Percentiles rank a stretch among this genome's conserved stretches.
Conservation (phyloP, 345 rosid genomes). For the Cardiospermum halicacabum region DNA sequence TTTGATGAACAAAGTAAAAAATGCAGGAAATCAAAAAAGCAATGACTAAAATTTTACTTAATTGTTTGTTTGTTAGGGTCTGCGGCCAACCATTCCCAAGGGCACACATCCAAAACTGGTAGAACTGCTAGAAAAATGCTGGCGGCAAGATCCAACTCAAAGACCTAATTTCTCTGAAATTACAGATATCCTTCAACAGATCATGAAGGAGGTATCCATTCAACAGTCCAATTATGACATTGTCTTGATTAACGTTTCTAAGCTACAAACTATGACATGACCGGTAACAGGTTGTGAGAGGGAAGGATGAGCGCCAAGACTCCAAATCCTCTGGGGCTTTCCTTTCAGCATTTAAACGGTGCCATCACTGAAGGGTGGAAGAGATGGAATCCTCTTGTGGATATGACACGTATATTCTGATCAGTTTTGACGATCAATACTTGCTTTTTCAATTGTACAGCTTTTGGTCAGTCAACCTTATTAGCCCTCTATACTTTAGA, state of each 20-base stretch:
- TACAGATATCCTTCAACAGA: slow-evolving; percentile 53
- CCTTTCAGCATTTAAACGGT: slow-evolving; percentile 46
- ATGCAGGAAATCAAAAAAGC: background rate
- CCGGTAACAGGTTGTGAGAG: slow-evolving; percentile 52
- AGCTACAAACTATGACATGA: slow-evolving; percentile 8
- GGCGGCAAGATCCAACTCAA: slow-evolving; percentile 75
- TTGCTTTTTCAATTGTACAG: slow-evolving; percentile 35
- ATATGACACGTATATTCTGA: slow-evolving; percentile 22
- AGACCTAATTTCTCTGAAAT: slow-evolving; percentile 83
- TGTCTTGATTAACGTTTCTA: background rate
- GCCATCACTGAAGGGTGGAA: slow-evolving; percentile 38
- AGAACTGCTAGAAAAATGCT: slow-evolving; percentile 81
- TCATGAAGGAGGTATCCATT: slow-evolving; percentile 60
- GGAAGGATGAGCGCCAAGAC: slow-evolving; percentile 40
- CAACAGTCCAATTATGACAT: background rate
- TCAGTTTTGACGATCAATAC: slow-evolving; percentile 10
- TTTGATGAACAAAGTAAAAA: background rate
- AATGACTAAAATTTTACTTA: background rate
- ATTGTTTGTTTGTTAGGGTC: slow-evolving; percentile 35
- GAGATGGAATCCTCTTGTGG: slow-evolving; percentile 14
- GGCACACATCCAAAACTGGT: slow-evolving; percentile 62
- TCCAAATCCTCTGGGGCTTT: slow-evolving; percentile 38
- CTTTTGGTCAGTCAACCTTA: slow-evolving; percentile 9
- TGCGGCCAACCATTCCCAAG: slow-evolving; percentile 81
- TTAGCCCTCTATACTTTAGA: background rate